Evolutionary conservation across 345 rosid species (phyloP).

Genomic region (Populus deltoides): DNA sequence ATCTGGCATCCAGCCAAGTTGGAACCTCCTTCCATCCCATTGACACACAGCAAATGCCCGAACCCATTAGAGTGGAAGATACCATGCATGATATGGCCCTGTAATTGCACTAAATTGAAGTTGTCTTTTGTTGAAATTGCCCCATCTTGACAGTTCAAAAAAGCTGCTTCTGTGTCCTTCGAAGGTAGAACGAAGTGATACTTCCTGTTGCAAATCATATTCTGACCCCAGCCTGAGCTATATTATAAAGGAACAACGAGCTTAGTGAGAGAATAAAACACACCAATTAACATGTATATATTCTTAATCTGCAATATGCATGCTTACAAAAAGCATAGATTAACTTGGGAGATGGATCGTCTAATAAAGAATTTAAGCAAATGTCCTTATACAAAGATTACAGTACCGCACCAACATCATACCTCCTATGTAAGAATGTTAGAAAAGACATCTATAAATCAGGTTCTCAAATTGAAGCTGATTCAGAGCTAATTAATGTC

Average conservation of each 20-base stretch:
- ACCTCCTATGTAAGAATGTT: neutral
- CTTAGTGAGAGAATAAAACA: neutral
- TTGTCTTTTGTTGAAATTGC: slow-evolving; percentile 30
- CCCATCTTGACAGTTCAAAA: slow-evolving; percentile 38
- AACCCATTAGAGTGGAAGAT: slow-evolving; percentile 85
- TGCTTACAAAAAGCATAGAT: too few relatives aligned
- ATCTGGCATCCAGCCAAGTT: slow-evolving; percentile 62
- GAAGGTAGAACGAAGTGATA: slow-evolving; percentile 83
- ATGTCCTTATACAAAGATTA: too few relatives aligned
- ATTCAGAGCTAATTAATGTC: too few relatives aligned
- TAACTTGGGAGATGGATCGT: too few relatives aligned
- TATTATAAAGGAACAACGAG: slow-evolving; percentile 5
- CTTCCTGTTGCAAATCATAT: slow-evolving; percentile 82
- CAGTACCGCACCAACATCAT: neutral
- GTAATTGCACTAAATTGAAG: slow-evolving; percentile 47
- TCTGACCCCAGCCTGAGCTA: slow-evolving; percentile 78
- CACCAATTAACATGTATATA: too few relatives aligned
- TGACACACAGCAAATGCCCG: slow-evolving; percentile 75
- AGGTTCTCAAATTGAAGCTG: too few relatives aligned
- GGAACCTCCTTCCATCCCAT: slow-evolving; percentile 69
- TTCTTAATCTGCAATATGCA: too few relatives aligned
- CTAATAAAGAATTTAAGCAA: too few relatives aligned
- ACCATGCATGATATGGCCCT: slow-evolving; percentile 69
- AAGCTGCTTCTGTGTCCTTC: slow-evolving; percentile 49
- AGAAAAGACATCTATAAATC: too few relatives aligned